Evolutionary conservation across 257 asterid genomes (phyloP), one percentile per base, ranked within the genome.

Genomic region (Solanum peruvianum): DNA sequence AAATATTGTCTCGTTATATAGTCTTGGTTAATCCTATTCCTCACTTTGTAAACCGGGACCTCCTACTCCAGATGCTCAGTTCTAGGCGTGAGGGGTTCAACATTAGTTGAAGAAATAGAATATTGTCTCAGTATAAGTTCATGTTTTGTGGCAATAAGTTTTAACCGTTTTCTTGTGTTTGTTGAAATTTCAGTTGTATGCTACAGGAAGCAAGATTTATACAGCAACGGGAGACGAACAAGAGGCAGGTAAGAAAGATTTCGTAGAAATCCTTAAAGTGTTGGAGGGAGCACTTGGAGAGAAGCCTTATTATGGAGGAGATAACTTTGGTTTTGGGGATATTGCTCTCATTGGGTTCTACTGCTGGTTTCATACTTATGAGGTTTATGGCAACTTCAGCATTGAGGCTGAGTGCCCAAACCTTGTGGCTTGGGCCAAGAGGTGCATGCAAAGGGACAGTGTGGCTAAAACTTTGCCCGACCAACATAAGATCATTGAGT

Each of bases 221-320:
- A 2, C 6, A 69, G 1, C 41, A 29, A 69, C 4, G 6, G 76
- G n/a, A 69, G 41, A 12, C 0, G 76, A 83, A 16, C 88, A 23
- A 3, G 88, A 88, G 80, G 86, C 86, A 39, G 86, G 56, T 21
- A 83, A 72, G 82, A 86, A 88, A 33, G 90, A 88, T 8, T 2
- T 86, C 69, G 44, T 88, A 11, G 85, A 86, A 29, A 14, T 11
- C 41, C 60, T 86, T 13, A 86, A 86, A 86, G 62, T 56, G 45
- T 11, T 88, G 15, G 90, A 88, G 45, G 90, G 83, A 33, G 87
- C 15, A 85, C 31, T 90, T 4, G 92, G 89, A 25, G 88, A 86
- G 14, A 62, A 90, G 83, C 77, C 78, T 31, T 89, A 71, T 12
- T 90, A 70, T 69, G 89, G 88, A 9, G 89, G 92, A 49, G 88